phyloP scores from a whole-genome alignment of 2,329 filamentous ascomycete species.

The Aspergillus pseudotamarii region DNA sequence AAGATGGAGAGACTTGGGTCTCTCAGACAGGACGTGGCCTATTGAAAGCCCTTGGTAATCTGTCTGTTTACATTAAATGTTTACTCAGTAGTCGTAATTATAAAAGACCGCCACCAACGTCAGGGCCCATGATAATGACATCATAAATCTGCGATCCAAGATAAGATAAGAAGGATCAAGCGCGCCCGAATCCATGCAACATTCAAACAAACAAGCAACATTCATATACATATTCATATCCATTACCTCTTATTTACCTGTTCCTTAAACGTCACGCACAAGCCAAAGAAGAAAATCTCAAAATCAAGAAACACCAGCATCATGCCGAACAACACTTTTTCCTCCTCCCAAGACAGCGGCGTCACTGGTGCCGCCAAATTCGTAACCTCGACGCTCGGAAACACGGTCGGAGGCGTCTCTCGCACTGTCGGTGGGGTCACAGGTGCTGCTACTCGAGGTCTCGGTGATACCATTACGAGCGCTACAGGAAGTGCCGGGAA shows the following conservation, averaged over 20 bases:
- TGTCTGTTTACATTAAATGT: too few relatives aligned
- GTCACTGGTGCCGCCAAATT: constrained; percentile 57
- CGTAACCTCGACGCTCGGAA: constrained; percentile 59
- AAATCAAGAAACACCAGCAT: background rate
- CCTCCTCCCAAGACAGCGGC: constrained; percentile 38
- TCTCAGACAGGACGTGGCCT: too few relatives aligned
- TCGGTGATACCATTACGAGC: constrained; percentile 59
- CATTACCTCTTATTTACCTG: background rate
- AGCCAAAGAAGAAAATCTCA: background rate
- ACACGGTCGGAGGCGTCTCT: constrained; percentile 57
- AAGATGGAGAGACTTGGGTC: too few relatives aligned
- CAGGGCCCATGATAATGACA: background rate
- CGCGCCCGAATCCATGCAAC: background rate
- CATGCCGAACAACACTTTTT: constrained; percentile 6
- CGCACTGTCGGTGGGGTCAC: constrained; percentile 58
- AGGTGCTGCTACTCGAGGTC: constrained; percentile 59
- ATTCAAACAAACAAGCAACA: background rate
- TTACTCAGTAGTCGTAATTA: too few relatives aligned
- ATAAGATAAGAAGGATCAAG: background rate
- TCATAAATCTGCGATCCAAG: background rate
- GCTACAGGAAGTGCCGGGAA: constrained; percentile 58
- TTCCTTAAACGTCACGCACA: background rate
- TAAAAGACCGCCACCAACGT: background rate
- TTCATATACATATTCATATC: background rate
- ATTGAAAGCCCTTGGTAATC: too few relatives aligned